These are phyloP conservation scores for Aspergillus nomiae DNA, from an alignment of 2,329 filamentous ascomycete species.

Conservation along the genomic window DNA sequence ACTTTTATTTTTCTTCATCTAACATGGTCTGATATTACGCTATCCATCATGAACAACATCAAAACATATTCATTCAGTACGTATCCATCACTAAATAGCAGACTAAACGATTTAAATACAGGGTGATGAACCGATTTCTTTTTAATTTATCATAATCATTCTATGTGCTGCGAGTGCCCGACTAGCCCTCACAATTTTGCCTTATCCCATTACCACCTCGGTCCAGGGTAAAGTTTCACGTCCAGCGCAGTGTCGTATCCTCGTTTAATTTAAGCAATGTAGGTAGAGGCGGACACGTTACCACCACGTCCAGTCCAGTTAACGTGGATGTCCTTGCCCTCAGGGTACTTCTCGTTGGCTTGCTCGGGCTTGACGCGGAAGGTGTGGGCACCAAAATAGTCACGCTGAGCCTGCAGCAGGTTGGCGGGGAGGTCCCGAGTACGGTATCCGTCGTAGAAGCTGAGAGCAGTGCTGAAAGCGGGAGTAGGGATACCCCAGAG, in stretches of 20 bases:
- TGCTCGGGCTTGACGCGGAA: constrained; percentile 83
- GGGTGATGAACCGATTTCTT: constrained; percentile 9
- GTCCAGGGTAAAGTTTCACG: constrained; percentile 23
- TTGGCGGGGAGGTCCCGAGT: constrained; percentile 97
- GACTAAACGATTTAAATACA: constrained; percentile 25
- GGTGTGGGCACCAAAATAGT: constrained; percentile 97
- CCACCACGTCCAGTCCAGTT: constrained; percentile 99
- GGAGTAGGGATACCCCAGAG: constrained; percentile 94
- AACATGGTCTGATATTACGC: background rate
- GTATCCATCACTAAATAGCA: background rate
- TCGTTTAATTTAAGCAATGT: constrained; percentile 74
- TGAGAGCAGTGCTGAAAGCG: constrained; percentile 93
- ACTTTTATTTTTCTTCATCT: background rate
- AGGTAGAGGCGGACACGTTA: constrained; percentile 95
- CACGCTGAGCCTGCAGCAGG: constrained; percentile 96
- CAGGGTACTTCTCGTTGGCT: constrained; percentile 77
- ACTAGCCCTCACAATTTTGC: constrained; percentile 15
- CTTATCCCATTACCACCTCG: constrained; percentile 12
- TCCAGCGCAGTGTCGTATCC: constrained; percentile 28
- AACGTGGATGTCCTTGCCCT: constrained; percentile 89
- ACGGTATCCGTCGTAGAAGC: constrained; percentile 98
- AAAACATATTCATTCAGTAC: constrained; percentile 17
- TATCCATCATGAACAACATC: background rate
- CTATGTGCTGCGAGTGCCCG: constrained; percentile 22
- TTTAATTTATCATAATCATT: constrained; percentile 25